Evolutionary conservation across 768 basidiomycete species (phyloP), one percentile per base, ranked within the genome.

Genomic region (Leccinum longicurvipes): DNA sequence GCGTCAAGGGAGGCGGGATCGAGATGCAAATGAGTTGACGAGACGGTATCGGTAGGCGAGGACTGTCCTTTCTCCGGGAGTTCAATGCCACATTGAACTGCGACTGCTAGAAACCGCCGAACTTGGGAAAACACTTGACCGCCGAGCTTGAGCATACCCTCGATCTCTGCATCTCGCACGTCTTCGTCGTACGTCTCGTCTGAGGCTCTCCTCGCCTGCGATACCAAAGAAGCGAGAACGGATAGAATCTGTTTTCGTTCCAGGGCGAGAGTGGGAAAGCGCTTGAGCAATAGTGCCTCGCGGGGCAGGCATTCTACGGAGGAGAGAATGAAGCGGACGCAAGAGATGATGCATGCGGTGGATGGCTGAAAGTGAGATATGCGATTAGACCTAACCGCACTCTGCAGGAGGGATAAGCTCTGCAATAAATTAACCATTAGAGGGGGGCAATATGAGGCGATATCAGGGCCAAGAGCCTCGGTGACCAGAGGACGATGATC

Each of bases 281-380:
- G 77, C 60, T 79, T 82, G 19, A 99, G 79, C 21, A 89, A 73
- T 0, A 80, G 79, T 1, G 92, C 87, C 60, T 96, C 92, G 45
- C 91, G 86, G 39, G 86, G 83, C 23, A 97, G 78, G 53, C 92
- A 95, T 55, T 89, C 89, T 15, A 92, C 86, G 11, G 87, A 82
- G 27, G 86, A 83, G 44, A 99, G 80, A 17, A 96, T 87, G 27
- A 87, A 83, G 29, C 95, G 88, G 47, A 98, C 93, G 52, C 91
- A 92, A 12, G 93, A 93, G 62, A 99, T 94, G 57, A 98, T 89
- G 71, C 87, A 94, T 14, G 94, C 95, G 0, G 95, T 92, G 3
- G 93, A 89, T 6, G 96, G 94, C 65, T 94, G 92, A 64, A 93
- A 95, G 72, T 98, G 96, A 3, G 85, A 74, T 25, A 83, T 73